These are phyloP conservation scores for Claviceps pusilla DNA, from an alignment of 2,329 filamentous ascomycete species.

Conservation along the genomic window DNA sequence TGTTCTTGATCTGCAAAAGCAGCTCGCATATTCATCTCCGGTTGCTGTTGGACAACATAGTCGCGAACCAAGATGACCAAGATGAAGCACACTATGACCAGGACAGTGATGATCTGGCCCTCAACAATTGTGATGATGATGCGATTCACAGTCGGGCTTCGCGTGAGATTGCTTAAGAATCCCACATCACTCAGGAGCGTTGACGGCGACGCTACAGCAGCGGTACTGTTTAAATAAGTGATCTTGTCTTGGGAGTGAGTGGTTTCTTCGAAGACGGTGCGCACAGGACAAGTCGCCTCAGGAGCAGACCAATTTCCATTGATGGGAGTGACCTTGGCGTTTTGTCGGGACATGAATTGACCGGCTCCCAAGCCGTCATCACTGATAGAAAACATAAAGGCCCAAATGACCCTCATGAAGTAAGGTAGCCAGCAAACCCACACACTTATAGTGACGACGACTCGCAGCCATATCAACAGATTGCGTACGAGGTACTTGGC, in stretches of 20 bases:
- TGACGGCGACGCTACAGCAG: conserved; percentile 10
- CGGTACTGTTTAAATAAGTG: conserved; percentile 6
- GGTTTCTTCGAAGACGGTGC: conserved; percentile 7
- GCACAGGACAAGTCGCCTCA: not conserved
- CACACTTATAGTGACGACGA: conserved; percentile 62
- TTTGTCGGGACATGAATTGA: conserved; percentile 9
- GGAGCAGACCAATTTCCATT: not conserved
- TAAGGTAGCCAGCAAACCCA: conserved; percentile 86
- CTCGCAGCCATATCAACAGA: conserved; percentile 63
- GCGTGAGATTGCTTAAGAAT: conserved; percentile 47
- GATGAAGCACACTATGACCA: conserved; percentile 88
- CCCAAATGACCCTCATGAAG: conserved; percentile 82
- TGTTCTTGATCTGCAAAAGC: conserved; percentile 37
- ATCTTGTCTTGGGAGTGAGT: conserved; percentile 6
- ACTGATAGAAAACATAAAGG: conserved; percentile 85
- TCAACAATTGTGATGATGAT: conserved; percentile 72
- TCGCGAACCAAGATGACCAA: conserved; percentile 92
- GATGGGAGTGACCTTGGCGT: not conserved
- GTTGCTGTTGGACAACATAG: conserved; percentile 97
- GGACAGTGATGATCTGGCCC: conserved; percentile 81
- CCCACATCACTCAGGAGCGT: conserved; percentile 41
- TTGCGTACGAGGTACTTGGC: conserved; percentile 57
- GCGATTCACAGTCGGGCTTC: conserved; percentile 58
- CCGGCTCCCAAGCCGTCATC: conserved; percentile 48
- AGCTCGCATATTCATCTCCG: conserved; percentile 69